phyloP scores from a whole-genome alignment of 371 early-diverging fungal species.

The Mortierella sp. region DNA sequence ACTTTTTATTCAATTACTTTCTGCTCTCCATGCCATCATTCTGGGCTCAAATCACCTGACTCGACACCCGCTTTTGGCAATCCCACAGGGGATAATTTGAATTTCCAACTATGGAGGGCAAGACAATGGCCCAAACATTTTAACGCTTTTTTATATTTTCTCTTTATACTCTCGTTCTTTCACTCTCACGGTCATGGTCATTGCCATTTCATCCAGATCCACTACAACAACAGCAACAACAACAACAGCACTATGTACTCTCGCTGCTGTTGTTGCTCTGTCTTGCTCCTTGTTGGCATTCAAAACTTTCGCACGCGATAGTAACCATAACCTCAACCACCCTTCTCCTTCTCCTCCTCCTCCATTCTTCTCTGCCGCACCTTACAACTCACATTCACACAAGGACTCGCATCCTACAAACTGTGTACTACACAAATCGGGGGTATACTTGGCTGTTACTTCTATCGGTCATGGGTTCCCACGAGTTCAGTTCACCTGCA shows the following conservation, averaged over 20 bases:
- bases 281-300: background rate
- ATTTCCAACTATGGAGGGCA: background rate
- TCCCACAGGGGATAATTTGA: no score
- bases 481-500: conserved; percentile 43
- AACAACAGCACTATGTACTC: background rate
- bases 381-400: background rate
- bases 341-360: background rate
- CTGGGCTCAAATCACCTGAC: no score
- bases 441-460: conserved; percentile 35
- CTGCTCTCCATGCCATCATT: no score
- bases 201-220: background rate
- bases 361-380: background rate
- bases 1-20: no score
- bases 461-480: conserved; percentile 43
- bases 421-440: conserved; percentile 32
- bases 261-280: background rate
- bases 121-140: no score
- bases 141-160: no score
- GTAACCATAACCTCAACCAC: background rate
- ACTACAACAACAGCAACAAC: background rate
- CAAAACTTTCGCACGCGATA: background rate
- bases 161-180: no score
- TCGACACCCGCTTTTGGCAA: no score
- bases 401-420: conserved; percentile 11
- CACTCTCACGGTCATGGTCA: background rate